Evolutionary conservation across 1,139 yeast species (phyloP), one percentile per base, ranked within the genome.

Genomic region (Casaregolazyma suthepensis): DNA sequence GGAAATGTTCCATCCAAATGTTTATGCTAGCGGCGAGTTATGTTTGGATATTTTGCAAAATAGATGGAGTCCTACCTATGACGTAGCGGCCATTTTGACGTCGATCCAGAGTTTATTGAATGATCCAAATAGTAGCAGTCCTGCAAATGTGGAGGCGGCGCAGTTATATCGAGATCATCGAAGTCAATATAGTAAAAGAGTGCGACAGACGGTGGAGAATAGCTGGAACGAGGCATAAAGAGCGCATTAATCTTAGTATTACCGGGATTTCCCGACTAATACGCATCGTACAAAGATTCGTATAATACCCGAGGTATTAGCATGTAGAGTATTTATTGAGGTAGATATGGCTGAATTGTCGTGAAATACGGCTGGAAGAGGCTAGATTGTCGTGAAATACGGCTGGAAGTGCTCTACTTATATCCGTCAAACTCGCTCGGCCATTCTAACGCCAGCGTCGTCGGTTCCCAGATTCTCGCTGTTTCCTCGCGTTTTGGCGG

Each of bases 41-140:
- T 93, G 99, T 73, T 79, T 93, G 60, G 99, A 94, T 72, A 93
- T 93, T 61, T 76, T 93, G 60, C 99, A 93, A 67, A 94, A 93
- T 73, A 78, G 98, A 66, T 93, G 99, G 99, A 87, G 96, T 20
- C 99, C 99, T 15, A 94, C 99, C 0, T 94, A 93, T 67, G 99
- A 94, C 66, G 99, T 93, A 44, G 91, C 96, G n/a, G 90, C 96
- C 29, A 93, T 93, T 54, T 75, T 93, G 62, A 93, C 99, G 1
- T 87, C 96, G 43, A 80, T 86, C 55, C 76, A 72, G 56, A 84
- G 94, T 57, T 78, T 93, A 58, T 75, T 93, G 61, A 93, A 93
- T 69, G 99, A 93, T 68, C 99, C 99, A 10, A 93, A 93, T 69
- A 94, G 93, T 54, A 83, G 90, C 54, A 87, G 96, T 26, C 99